Evolutionary conservation across 1,139 yeast species (phyloP).

Genomic region (Yamadazyma buinensis): DNA sequence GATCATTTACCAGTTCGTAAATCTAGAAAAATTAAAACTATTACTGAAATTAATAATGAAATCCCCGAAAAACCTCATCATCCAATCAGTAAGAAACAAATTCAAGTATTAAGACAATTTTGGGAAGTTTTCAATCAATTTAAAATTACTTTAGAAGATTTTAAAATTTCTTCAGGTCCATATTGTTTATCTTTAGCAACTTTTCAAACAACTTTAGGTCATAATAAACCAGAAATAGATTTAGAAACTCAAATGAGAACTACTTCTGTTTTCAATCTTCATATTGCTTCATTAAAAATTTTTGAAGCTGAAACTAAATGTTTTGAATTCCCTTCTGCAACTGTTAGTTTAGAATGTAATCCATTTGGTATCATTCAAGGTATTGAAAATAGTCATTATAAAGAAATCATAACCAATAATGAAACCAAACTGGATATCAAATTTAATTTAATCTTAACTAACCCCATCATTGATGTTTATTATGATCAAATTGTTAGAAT

Average conservation of each 20-base stretch:
- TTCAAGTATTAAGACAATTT: conserved; percentile 7
- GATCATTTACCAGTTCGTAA: conserved; percentile 15
- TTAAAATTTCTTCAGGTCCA: conserved; percentile 20
- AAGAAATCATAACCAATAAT: conserved; percentile 4
- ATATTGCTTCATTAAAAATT: conserved; percentile 21
- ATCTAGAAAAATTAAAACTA: conserved; percentile 2
- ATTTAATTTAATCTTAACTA: conserved; percentile 21
- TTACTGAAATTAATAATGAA: not conserved
- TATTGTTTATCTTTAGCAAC: conserved; percentile 11
- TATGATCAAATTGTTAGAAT: conserved; percentile 29
- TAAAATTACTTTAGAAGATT: conserved; percentile 30
- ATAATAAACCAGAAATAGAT: too few species aligned
- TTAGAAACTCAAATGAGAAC: conserved; percentile 1
- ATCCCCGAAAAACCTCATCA: conserved; percentile 5
- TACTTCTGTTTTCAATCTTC: conserved; percentile 10
- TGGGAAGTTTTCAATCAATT: conserved; percentile 15
- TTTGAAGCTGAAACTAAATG: conserved; percentile 28
- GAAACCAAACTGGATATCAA: conserved; percentile 16
- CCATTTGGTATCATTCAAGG: conserved; percentile 18
- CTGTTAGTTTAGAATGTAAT: conserved; percentile 21
- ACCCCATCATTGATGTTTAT: conserved; percentile 35
- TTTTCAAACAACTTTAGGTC: conserved; percentile 10
- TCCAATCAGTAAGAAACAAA: conserved; percentile 9
- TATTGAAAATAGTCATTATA: conserved; percentile 12
- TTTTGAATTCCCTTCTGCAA: conserved; percentile 36